Conservation (phyloP, 1,139 yeast species). For the Nakaseomyces sp. region DNA sequence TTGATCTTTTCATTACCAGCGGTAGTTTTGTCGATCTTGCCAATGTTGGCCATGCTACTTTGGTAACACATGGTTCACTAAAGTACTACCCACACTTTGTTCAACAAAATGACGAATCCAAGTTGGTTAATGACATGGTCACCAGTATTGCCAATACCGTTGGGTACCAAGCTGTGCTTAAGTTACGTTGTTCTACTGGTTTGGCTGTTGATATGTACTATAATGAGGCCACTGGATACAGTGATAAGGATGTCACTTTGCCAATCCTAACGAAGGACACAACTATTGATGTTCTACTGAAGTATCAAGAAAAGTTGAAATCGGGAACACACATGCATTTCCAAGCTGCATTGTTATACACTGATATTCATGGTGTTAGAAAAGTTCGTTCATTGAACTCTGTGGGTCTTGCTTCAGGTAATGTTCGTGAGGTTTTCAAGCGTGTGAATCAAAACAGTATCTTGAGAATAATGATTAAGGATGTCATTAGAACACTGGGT, state of each 20-base stretch:
- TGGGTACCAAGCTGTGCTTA: constrained; percentile 78
- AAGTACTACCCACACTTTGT: constrained; percentile 61
- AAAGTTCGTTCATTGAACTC: constrained; percentile 78
- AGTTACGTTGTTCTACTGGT: constrained; percentile 83
- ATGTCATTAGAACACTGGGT: constrained; percentile 54
- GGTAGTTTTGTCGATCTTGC: constrained; percentile 63
- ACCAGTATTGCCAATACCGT: constrained; percentile 38
- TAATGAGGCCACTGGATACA: constrained; percentile 38
- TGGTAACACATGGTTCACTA: constrained; percentile 65
- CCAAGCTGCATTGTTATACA: constrained; percentile 83
- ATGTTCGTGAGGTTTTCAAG: constrained; percentile 64
- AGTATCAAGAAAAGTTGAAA: constrained; percentile 68
- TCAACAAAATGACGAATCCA: constrained; percentile 60
- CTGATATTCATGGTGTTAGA: constrained; percentile 65
- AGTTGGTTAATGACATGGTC: constrained; percentile 52
- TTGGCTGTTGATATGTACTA: constrained; percentile 74
- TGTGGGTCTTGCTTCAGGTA: constrained; percentile 72
- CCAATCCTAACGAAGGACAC: constrained; percentile 62
- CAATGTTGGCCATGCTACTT: constrained; percentile 58
- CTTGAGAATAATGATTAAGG: constrained; percentile 63
- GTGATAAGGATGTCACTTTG: constrained; percentile 53
- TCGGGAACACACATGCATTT: constrained; percentile 75
- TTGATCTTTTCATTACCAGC: constrained; percentile 69
- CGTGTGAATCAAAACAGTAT: constrained; percentile 82
- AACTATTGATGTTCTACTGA: constrained; percentile 60